A percentile compares a stretch with the other conserved stretches of the same genome.
phyloP scores from a whole-genome alignment of 2,329 filamentous ascomycete genomes.

The Pseudogymnoascus destructans region DNA sequence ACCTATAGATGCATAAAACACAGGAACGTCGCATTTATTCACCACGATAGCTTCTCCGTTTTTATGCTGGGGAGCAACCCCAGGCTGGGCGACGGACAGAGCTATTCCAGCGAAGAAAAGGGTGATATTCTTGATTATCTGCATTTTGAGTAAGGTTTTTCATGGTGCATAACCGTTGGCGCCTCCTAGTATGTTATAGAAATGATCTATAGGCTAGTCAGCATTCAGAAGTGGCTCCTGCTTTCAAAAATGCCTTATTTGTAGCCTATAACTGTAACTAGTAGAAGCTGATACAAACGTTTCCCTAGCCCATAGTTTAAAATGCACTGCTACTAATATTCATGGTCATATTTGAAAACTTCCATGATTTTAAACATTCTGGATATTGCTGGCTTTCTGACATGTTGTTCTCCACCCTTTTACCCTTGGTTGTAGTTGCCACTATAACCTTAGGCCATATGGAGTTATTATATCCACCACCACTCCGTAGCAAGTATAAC shows the following conservation, averaged over 20 bases:
- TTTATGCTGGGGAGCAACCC: background rate
- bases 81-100: background rate
- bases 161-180: background rate
- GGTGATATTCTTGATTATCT: background rate
- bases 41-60: background rate
- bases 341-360: background rate
- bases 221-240: background rate
- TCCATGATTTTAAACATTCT: background rate
- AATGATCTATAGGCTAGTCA: background rate
- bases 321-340: background rate
- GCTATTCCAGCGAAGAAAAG: background rate
- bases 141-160: background rate
- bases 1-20: background rate
- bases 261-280: background rate
- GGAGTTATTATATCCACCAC: slow-evolving; percentile 16
- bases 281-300: background rate
- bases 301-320: background rate
- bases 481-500: slow-evolving; percentile 15
- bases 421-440: background rate
- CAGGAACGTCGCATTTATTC: background rate
- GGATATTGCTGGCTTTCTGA: background rate
- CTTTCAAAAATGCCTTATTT: background rate
- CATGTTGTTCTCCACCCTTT: background rate
- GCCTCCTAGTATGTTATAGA: background rate
- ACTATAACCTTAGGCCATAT: slow-evolving; percentile 14